A percentile compares a stretch with the other conserved stretches of the same genome.
These are phyloP conservation scores for Pseudogymnoascus verrucosus DNA, from an alignment of 2,329 filamentous ascomycete genomes.

Conservation along the genomic window DNA sequence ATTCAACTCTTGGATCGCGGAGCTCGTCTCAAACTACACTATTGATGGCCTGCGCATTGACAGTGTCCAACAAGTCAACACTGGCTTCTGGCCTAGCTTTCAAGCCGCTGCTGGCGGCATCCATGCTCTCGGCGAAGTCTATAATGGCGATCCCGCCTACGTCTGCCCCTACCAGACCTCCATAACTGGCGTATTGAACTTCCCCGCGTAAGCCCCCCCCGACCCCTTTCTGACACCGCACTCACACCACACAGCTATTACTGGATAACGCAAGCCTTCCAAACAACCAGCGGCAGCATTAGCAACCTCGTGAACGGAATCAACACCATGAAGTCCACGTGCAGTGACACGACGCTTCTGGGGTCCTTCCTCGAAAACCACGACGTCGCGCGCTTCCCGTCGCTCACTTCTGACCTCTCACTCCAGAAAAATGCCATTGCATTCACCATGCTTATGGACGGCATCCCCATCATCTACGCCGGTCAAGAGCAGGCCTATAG, in stretches of 20 bases:
- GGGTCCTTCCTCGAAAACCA: slow-evolving; percentile 35
- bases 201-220: slow-evolving; percentile 35
- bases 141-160: slow-evolving; percentile 44
- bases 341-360: slow-evolving; percentile 31
- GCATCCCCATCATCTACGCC: slow-evolving; percentile 46
- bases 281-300: slow-evolving; percentile 23
- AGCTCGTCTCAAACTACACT: slow-evolving; percentile 25
- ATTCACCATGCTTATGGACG: slow-evolving; percentile 42
- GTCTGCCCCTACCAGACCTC: slow-evolving; percentile 45
- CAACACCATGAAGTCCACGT: slow-evolving; percentile 21
- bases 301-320: slow-evolving; percentile 24
- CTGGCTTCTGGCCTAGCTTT: slow-evolving; percentile 49
- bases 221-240: slow-evolving; percentile 10
- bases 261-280: slow-evolving; percentile 23
- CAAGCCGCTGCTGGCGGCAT: slow-evolving; percentile 43
- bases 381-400: slow-evolving; percentile 21
- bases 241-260: slow-evolving; percentile 17
- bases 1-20: slow-evolving; percentile 21
- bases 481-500: slow-evolving; percentile 45
- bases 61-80: slow-evolving; percentile 38
- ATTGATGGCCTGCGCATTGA: slow-evolving; percentile 45
- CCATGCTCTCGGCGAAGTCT: slow-evolving; percentile 54
- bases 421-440: slow-evolving; percentile 40
- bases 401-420: slow-evolving; percentile 19
- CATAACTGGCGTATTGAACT: slow-evolving; percentile 55